Base-by-base conservation (phyloP, 192 early-diverging fungal species). In the Pilaira anomala region DNA sequence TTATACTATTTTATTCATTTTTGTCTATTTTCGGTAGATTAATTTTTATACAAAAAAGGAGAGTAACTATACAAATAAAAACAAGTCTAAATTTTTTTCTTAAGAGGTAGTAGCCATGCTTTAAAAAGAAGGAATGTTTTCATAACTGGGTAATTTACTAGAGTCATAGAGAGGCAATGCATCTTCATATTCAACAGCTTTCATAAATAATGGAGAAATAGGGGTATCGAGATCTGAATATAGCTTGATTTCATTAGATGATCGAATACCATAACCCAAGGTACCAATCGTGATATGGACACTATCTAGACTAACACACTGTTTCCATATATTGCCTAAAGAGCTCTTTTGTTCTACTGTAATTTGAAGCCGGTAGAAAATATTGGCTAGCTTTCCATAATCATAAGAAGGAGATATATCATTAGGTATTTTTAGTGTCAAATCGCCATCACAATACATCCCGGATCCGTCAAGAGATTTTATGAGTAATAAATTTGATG, bases 271-370 rank as follows among this genome's bases (percentile, higher is more conserved):
- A 16, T 60, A 60, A 39, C 65, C 65, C n/a, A 67, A 18, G 2
- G 65, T 67, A 45, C 65, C 65, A 33, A 67, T 60, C 0, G 48
- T 46, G 33, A 67, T 51, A 7, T 48, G 57, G 14, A 67, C 19
- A 3, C 60, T 39, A 19, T 59, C 45, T 30, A 51, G n/a, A 22
- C 18, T 30, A 9, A 55, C 28, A 18, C 33, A 24, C 7, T 41
- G 19, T 13, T 52, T 55, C 28, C 54, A 50, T 56, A 49, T 41
- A 51, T 28, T 26, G n/a, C 45, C 48, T 28, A 62, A 7, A 26
- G 44, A 30, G 16, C 39, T 33, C 28, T 39, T 60, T 46, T 45
- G 22, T n/a, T 45, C 40, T 25, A 67, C 40, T 19, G 39, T 41
- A 3, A 67, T 0, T 19, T 41, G n/a, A 11, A 62, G 60, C 1